Base-by-base conservation (phyloP, 495 filamentous ascomycete species). In the Aspergillus saccharolyticus region DNA sequence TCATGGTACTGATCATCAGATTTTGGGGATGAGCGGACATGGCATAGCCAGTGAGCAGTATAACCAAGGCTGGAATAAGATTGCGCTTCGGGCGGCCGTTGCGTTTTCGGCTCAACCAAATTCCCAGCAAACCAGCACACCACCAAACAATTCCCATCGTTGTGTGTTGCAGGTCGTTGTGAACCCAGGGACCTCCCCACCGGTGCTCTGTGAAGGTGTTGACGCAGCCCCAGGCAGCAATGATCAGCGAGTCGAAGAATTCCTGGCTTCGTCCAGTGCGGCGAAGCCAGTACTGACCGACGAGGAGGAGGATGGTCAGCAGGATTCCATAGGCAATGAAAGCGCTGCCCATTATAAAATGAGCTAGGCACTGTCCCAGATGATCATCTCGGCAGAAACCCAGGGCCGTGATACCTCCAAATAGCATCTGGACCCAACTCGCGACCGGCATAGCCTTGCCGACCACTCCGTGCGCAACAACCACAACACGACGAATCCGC, bases 121-220 rank as follows among this genome's bases (percentile, higher is more conserved):
- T 81, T 18, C 94, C 95, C 24, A 94, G 78, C 20, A 98, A 74
- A 17, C 94, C 94, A 17, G 95, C 92, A 65, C 84, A 87, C 91
- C 91, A 97, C 94, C 94, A 98, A 53, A 98, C 85, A 57, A 98
- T 83, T 25, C 94, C 94, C 95, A 97, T 98, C 12, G 86, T 87
- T 0, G 94, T 98, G 66, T 97, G 95, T 69, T 98, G 94, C 70
- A 96, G 84, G 69, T 98, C 94, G 66, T 96, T 97, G 65, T 83
- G 82, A n/a, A 88, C 92, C 94, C 94, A 98, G 1, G 81, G 76
- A 0, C 77, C 74, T 39, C 95, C 95, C 94, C 94, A 98, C 39
- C 89, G 82, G 70, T 98, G 94, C 70, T 97, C 94, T 16, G 95
- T 97, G 68, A 98, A 97, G 42, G 95, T 97, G 69, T 97, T 98